These are phyloP conservation scores for Paragyromitra xinjiangensis DNA, from an alignment of 495 filamentous ascomycete species.

Conservation along the genomic window DNA sequence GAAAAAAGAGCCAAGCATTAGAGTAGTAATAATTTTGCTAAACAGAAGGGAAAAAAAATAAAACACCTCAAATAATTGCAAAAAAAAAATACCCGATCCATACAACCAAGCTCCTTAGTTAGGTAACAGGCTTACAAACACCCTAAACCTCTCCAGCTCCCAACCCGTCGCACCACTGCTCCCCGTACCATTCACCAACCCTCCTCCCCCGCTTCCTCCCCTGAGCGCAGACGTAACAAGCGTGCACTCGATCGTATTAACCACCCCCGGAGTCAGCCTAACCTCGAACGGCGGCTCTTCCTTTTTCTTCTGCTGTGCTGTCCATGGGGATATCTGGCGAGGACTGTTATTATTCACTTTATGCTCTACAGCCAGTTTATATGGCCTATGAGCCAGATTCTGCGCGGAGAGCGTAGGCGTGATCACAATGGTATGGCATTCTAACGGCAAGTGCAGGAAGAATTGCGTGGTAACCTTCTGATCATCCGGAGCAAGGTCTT, in stretches of 20 bases:
- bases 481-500: constrained; percentile 44
- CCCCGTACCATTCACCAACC: neutral
- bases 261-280: constrained; percentile 65
- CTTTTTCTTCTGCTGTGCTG: constrained; percentile 43
- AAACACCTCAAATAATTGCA: neutral
- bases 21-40: constrained; percentile 20
- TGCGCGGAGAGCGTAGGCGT: constrained; percentile 49
- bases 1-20: neutral
- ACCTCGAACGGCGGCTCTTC: constrained; percentile 68
- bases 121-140: constrained; percentile 66
- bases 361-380: constrained; percentile 46
- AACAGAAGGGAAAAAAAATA: constrained; percentile 15
- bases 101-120: constrained; percentile 12
- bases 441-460: constrained; percentile 49
- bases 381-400: constrained; percentile 38
- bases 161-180: constrained; percentile 60
- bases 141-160: constrained; percentile 73
- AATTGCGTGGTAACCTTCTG: constrained; percentile 53
- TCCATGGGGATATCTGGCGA: constrained; percentile 25
- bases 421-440: constrained; percentile 45
- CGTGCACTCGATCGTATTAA: constrained; percentile 73
- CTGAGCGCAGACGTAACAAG: constrained; percentile 60
- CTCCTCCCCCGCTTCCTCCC: neutral
- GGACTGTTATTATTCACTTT: constrained; percentile 41
- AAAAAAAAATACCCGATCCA: constrained; percentile 14